These are phyloP conservation scores for Fusarium clavum DNA, from an alignment of 2,329 filamentous ascomycete genomes.

Conservation along the genomic window DNA sequence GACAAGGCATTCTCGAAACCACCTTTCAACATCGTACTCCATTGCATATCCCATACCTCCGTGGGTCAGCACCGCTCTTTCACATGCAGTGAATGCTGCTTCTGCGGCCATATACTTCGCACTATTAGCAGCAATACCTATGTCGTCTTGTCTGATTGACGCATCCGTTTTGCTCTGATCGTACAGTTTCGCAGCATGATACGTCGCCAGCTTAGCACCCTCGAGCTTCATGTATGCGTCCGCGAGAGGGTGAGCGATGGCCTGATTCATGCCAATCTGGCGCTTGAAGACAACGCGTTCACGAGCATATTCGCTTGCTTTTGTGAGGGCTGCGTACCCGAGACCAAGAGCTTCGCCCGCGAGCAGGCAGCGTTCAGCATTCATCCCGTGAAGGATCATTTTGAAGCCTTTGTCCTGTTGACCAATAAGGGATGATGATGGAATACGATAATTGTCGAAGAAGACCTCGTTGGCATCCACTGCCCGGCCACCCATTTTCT, in stretches of 20 bases:
- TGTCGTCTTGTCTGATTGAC: slow-evolving; percentile 63
- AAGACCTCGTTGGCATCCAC: slow-evolving; percentile 91
- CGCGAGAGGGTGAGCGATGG: slow-evolving; percentile 73
- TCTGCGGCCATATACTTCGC: slow-evolving; percentile 78
- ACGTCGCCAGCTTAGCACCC: slow-evolving; percentile 72
- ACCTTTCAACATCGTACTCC: slow-evolving; percentile 74
- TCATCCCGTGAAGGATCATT: slow-evolving; percentile 83
- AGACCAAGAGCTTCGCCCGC: slow-evolving; percentile 84
- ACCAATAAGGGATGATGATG: slow-evolving; percentile 74
- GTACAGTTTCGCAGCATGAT: slow-evolving; percentile 73
- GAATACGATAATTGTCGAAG: slow-evolving; percentile 81
- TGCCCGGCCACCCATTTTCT: slow-evolving; percentile 86
- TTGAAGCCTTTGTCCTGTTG: slow-evolving; percentile 81
- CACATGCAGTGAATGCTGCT: slow-evolving; percentile 71
- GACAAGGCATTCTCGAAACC: slow-evolving; percentile 72
- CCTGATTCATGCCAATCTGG: slow-evolving; percentile 74
- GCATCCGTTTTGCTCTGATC: slow-evolving; percentile 64
- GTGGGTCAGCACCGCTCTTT: slow-evolving; percentile 68
- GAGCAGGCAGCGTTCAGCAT: slow-evolving; percentile 79
- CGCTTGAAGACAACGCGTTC: slow-evolving; percentile 74
- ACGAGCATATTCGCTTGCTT: slow-evolving; percentile 73
- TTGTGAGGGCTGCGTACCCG: slow-evolving; percentile 76
- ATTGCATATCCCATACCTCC: slow-evolving; percentile 75
- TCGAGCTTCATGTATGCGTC: slow-evolving; percentile 74
- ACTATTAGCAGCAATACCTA: slow-evolving; percentile 75